These are phyloP conservation scores for Lasiodiplodia gonubiensis DNA, from an alignment of 2,329 filamentous ascomycete species.

Conservation along the genomic window DNA sequence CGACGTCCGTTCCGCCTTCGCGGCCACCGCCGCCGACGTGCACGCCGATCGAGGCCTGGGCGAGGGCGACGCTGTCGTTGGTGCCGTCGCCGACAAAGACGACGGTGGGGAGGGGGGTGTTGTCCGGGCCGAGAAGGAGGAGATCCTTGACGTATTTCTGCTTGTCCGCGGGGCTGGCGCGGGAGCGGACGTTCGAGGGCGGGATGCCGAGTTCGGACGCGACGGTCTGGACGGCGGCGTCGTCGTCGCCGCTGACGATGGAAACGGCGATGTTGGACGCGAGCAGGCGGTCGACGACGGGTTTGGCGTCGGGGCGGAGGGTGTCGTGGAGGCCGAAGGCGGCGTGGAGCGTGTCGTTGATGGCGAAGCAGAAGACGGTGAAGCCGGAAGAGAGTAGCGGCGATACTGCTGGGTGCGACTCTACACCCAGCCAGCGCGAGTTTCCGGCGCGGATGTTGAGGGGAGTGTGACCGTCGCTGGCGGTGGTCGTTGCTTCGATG, in stretches of 20 bases:
- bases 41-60: slow-evolving; percentile 72
- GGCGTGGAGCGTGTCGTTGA: slow-evolving; percentile 51
- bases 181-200: slow-evolving; percentile 48
- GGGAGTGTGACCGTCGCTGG: neutral
- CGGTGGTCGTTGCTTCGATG: slow-evolving; percentile 1
- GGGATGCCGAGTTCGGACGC: slow-evolving; percentile 50
- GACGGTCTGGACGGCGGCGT: slow-evolving; percentile 55
- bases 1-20: slow-evolving; percentile 62
- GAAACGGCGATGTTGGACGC: slow-evolving; percentile 56
- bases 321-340: slow-evolving; percentile 58
- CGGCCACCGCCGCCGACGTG: slow-evolving; percentile 56
- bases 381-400: slow-evolving; percentile 5
- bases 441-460: slow-evolving; percentile 18
- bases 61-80: slow-evolving; percentile 76
- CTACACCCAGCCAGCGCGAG: slow-evolving; percentile 7
- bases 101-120: neutral
- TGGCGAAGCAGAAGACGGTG: slow-evolving; percentile 51
- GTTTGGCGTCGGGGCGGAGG: slow-evolving; percentile 57
- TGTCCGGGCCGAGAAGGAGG: slow-evolving; percentile 30
- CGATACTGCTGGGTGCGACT: neutral
- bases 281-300: slow-evolving; percentile 59
- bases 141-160: slow-evolving; percentile 55
- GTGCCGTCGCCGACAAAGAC: slow-evolving; percentile 77
- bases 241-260: slow-evolving; percentile 64
- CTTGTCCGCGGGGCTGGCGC: slow-evolving; percentile 61